Percentiles rank a stretch among this genome's conserved stretches.
phyloP scores from a whole-genome alignment of 768 basidiomycete genomes.

The Mycena capillaripes region DNA sequence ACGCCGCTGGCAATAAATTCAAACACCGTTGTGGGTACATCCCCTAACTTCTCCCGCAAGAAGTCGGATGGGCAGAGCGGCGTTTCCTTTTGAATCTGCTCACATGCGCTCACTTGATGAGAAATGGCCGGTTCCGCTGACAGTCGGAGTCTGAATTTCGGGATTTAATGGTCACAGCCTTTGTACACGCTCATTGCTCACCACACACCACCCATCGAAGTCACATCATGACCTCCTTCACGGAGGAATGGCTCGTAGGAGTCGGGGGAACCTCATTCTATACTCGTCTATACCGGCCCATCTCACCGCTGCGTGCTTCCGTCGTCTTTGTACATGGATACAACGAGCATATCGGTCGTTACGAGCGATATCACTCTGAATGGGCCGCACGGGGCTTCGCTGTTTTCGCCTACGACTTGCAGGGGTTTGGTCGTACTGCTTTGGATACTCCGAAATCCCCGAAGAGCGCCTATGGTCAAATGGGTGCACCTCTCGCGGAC shows the following conservation, averaged over 20 bases:
- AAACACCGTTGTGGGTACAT: too few relatives aligned
- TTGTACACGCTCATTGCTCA: too few relatives aligned
- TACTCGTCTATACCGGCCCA: constrained; percentile 5
- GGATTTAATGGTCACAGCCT: too few relatives aligned
- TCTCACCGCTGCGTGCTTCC: neutral
- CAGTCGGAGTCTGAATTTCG: too few relatives aligned
- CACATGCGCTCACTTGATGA: too few relatives aligned
- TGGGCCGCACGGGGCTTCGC: constrained; percentile 15
- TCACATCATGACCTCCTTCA: neutral
- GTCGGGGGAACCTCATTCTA: neutral
- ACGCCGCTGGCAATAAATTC: too few relatives aligned
- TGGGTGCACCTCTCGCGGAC: constrained; percentile 2
- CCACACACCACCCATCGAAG: neutral
- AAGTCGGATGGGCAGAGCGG: too few relatives aligned
- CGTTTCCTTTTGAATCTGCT: too few relatives aligned
- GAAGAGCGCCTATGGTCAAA: constrained; percentile 9
- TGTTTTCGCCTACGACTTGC: constrained; percentile 5
- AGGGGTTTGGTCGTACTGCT: constrained; percentile 11
- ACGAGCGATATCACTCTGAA: neutral
- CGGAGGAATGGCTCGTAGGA: constrained; percentile 11
- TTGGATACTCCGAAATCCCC: neutral
- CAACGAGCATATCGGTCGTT: constrained; percentile 17
- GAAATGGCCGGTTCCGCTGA: too few relatives aligned
- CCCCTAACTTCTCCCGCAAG: too few relatives aligned
- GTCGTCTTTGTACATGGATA: constrained; percentile 14